These are phyloP conservation scores for Nemania sp. DNA, from an alignment of 2,329 filamentous ascomycete genomes.

Conservation along the genomic window DNA sequence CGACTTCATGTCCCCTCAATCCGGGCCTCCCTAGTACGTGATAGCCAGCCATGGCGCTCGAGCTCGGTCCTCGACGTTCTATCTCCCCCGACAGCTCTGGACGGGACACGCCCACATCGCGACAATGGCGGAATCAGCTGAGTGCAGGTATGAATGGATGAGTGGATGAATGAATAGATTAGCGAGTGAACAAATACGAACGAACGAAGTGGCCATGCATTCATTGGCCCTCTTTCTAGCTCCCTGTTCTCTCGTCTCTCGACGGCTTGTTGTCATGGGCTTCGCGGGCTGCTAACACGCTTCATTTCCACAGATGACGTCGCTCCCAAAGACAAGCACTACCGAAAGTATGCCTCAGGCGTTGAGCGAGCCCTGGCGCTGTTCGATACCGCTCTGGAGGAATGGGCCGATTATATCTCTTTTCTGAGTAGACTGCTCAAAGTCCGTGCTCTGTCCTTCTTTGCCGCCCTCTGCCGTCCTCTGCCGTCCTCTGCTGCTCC, in stretches of 20 bases:
- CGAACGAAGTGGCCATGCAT: background rate
- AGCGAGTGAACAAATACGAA: too few relatives aligned
- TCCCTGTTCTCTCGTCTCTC: background rate
- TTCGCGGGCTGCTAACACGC: slow-evolving; percentile 16
- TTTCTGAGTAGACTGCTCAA: slow-evolving; percentile 91
- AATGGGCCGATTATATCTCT: slow-evolving; percentile 99
- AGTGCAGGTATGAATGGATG: slow-evolving; percentile 68
- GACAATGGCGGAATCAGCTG: slow-evolving; percentile 77
- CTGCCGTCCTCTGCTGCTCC: background rate
- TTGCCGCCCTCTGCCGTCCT: too few relatives aligned
- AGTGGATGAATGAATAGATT: too few relatives aligned
- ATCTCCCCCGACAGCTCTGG: slow-evolving; percentile 83
- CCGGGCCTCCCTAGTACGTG: slow-evolving; percentile 36
- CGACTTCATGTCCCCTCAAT: slow-evolving; percentile 35
- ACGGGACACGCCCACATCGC: slow-evolving; percentile 73
- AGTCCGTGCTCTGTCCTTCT: slow-evolving; percentile 52
- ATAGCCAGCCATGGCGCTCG: slow-evolving; percentile 62
- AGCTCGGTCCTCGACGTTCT: slow-evolving; percentile 61
- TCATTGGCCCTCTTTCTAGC: slow-evolving; percentile 9
- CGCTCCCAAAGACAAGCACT: slow-evolving; percentile 66
- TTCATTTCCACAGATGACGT: slow-evolving; percentile 52
- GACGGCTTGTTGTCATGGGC: background rate
- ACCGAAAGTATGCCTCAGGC: slow-evolving; percentile 85
- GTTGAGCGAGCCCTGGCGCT: slow-evolving; percentile 86
- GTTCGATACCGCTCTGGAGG: slow-evolving; percentile 91